Percentiles rank a stretch among this genome's conserved stretches.
Evolutionary conservation across 208 protist species (phyloP).

Genomic region (Naegleria gruberi): DNA sequence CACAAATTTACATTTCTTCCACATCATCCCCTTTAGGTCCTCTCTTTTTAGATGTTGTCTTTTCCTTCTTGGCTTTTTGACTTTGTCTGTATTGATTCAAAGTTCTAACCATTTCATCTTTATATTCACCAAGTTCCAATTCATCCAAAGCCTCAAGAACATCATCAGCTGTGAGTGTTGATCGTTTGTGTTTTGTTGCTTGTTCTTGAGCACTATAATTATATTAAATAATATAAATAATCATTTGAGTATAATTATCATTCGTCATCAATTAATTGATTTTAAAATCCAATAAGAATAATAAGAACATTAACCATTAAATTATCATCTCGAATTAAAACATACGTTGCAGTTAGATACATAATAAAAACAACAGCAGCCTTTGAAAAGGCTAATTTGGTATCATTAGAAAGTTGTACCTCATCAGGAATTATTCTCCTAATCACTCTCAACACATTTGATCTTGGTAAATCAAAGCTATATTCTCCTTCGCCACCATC

Average conservation of each 20-base stretch:
- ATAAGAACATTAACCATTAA: not conserved
- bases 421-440: not conserved
- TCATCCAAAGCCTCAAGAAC: not conserved
- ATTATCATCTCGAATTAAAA: not conserved
- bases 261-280: too few species aligned
- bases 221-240: too few species aligned
- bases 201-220: slow-evolving; percentile 6
- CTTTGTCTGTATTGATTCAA: not conserved
- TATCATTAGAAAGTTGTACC: not conserved
- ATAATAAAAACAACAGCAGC: slow-evolving; percentile 19
- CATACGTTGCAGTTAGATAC: slow-evolving; percentile 20
- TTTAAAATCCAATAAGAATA: not conserved
- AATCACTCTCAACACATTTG: not conserved
- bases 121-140: not conserved
- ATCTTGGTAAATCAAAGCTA: slow-evolving; percentile 10
- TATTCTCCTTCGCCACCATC: not conserved
- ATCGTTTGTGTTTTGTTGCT: not conserved
- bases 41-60: not conserved
- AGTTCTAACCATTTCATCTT: not conserved
- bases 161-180: slow-evolving; percentile 19
- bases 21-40: not conserved
- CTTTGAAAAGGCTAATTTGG: slow-evolving; percentile 6
- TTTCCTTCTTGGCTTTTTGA: not conserved
- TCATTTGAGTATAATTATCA: too few species aligned
- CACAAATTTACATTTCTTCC: not conserved